Percentiles rank a stretch among this genome's conserved stretches.
Evolutionary conservation across 2,329 filamentous ascomycete species (phyloP).

Genomic region (Phialocephala sp.): DNA sequence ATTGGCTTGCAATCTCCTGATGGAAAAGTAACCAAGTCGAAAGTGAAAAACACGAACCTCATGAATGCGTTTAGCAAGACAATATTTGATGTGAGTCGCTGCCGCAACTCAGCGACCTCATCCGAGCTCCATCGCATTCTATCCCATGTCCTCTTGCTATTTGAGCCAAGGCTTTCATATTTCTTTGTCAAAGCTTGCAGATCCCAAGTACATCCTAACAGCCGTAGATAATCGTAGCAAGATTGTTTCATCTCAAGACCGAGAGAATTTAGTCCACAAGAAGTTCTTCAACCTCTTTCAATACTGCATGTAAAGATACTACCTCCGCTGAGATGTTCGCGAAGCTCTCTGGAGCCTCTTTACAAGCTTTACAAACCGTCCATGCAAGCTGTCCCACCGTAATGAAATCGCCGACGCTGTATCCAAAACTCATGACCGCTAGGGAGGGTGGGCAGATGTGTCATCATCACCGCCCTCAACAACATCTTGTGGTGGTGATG

Average conservation of each 20-base stretch:
- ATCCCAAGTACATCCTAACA: slow-evolving; percentile 32
- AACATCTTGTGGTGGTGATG: not conserved
- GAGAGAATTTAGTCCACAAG: slow-evolving; percentile 12
- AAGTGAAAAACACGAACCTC: slow-evolving; percentile 6
- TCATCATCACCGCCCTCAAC: not conserved
- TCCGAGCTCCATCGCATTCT: slow-evolving; percentile 35
- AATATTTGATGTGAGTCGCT: slow-evolving; percentile 38
- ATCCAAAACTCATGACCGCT: slow-evolving; percentile 22
- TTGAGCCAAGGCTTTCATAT: slow-evolving; percentile 24
- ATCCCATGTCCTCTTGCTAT: slow-evolving; percentile 36
- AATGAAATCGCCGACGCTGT: slow-evolving; percentile 19
- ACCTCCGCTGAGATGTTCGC: slow-evolving; percentile 35
- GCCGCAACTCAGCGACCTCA: slow-evolving; percentile 32
- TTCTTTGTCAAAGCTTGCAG: slow-evolving; percentile 25
- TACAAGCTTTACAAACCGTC: slow-evolving; percentile 34
- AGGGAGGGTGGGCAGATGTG: not conserved
- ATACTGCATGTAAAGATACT: slow-evolving; percentile 21
- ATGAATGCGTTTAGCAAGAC: slow-evolving; percentile 28
- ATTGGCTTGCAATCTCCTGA: not conserved
- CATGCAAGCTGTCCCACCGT: slow-evolving; percentile 21
- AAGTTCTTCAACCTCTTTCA: slow-evolving; percentile 26
- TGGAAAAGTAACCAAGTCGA: not conserved
- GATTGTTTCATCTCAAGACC: slow-evolving; percentile 5
- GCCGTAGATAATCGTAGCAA: slow-evolving; percentile 23
- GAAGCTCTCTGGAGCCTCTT: slow-evolving; percentile 39